Percentiles rank a stretch among this genome's conserved stretches.
Conservation (phyloP, 2,329 filamentous ascomycete genomes). For the Monosporascus sp. region DNA sequence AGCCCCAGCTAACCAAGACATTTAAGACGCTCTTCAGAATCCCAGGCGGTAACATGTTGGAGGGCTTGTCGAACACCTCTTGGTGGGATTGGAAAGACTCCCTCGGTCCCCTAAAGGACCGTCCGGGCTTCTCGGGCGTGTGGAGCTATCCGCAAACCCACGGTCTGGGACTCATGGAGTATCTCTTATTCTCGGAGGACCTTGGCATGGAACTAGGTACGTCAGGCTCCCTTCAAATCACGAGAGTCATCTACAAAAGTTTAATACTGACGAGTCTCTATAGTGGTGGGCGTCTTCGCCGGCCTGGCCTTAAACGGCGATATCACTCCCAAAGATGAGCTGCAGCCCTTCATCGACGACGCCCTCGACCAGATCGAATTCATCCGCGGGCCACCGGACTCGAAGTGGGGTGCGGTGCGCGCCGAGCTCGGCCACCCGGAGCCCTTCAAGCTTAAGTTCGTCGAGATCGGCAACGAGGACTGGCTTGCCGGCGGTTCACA, state of each 20-base stretch:
- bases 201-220: constrained; percentile 48
- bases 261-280: no score
- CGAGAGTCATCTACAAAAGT: not conserved
- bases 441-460: constrained; percentile 54
- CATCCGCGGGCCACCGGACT: constrained; percentile 46
- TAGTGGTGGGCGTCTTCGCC: constrained; percentile 51
- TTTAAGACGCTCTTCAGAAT: constrained; percentile 52
- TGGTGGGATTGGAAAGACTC: constrained; percentile 50
- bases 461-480: constrained; percentile 67
- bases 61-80: constrained; percentile 36
- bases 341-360: constrained; percentile 52
- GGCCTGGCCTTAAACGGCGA: constrained; percentile 51
- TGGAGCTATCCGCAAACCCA: constrained; percentile 60
- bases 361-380: constrained; percentile 61
- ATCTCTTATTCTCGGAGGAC: constrained; percentile 56
- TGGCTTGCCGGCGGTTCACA: constrained; percentile 46
- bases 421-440: constrained; percentile 55
- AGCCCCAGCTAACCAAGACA: constrained; percentile 1
- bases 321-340: constrained; percentile 42
- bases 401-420: constrained; percentile 52
- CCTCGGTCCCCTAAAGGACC: constrained; percentile 46
- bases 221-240: constrained; percentile 5
- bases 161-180: constrained; percentile 57
- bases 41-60: constrained; percentile 60
- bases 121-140: constrained; percentile 49